Base-by-base conservation (phyloP, 345 rosid genomes). In the Salix arbutifolia region DNA sequence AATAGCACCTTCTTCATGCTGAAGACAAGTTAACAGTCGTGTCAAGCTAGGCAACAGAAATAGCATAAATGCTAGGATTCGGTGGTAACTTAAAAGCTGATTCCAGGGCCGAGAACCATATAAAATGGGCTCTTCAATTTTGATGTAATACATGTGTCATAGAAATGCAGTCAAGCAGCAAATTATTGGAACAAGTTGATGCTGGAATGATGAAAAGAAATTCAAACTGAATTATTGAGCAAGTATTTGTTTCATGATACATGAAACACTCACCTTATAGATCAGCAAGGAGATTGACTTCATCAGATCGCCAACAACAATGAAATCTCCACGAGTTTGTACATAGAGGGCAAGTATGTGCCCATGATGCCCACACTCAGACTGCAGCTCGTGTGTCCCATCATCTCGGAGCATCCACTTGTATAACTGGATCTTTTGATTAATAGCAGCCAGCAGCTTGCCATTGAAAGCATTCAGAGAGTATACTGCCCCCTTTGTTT, bases 341-440 rank as follows among this genome's bases (percentile, higher is more conserved):
- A 96, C 97, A 71, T 88, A 92, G 46, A 91, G 93, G 37, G 99
- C 97, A 74, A 90, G 96, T 77, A 93, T 89, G 85, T 91, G 98
- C 58, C 96, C 98, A 38, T 90, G 96, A 84, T 91, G 96, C 76
- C 94, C 97, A 56, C 97, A 91, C 78, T 96, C 99, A 64, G 94
- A 88, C 81, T 93, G 96, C 84, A 96, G 80, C 80, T 93, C 98
- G 19, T 84, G 92, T 50, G 89, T 86, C 72, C 93, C 91, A 85
- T 91, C 99, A 75, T 96, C 99, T 38, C 98, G 85, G 66, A 86
- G 89, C 96, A 89, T 90, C 99, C 98, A 96, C 82, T 92, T 96
- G 77, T 89, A 93, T 78, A 96, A 77, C 82, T 96, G 99, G 69
- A 93, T 92, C 78, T 93, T 93, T 80, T 93, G 93, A 87, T 92